A percentile compares a stretch with the other conserved stretches of the same genome.
Evolutionary conservation across 495 filamentous ascomycete genomes (phyloP).

Genomic region (Talaromyces stipitatus): DNA sequence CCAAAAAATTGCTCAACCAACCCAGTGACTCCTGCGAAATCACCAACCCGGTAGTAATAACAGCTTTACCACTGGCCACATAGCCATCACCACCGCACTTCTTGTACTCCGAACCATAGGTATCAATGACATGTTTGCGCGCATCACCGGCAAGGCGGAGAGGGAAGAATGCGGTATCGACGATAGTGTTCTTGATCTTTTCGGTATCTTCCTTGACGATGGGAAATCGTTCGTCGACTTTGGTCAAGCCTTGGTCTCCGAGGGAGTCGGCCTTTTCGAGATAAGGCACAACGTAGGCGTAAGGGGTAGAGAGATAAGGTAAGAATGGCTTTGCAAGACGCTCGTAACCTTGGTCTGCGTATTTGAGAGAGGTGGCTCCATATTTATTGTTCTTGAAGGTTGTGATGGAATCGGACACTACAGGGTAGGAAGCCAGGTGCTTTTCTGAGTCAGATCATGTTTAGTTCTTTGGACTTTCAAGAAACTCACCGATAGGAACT

Average conservation of each 20-base stretch:
- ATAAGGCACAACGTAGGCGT: constrained; percentile 73
- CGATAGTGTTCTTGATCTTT: constrained; percentile 61
- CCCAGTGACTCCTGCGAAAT: constrained; percentile 59
- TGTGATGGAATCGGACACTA: constrained; percentile 70
- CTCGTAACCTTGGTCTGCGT: constrained; percentile 60
- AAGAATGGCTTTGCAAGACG: constrained; percentile 63
- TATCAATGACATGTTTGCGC: constrained; percentile 65
- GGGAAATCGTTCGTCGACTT: constrained; percentile 74
- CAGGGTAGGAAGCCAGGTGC: constrained; percentile 81
- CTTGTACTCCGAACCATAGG: constrained; percentile 68
- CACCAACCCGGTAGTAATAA: constrained; percentile 64
- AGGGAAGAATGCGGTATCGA: constrained; percentile 58
- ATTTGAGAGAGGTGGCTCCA: constrained; percentile 70
- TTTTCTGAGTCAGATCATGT: constrained; percentile 19
- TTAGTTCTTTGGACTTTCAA: background rate
- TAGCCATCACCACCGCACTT: constrained; percentile 65
- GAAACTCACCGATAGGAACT: constrained; percentile 53
- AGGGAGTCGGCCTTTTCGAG: constrained; percentile 71
- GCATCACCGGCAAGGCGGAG: constrained; percentile 56
- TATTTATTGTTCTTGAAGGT: constrained; percentile 72
- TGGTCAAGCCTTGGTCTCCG: constrained; percentile 64
- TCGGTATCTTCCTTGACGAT: constrained; percentile 80
- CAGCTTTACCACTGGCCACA: constrained; percentile 62
- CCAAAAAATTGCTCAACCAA: constrained; percentile 48
- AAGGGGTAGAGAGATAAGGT: constrained; percentile 70